These are phyloP conservation scores for Alternaria sp. DNA, from an alignment of 2,329 filamentous ascomycete genomes.

Conservation along the genomic window DNA sequence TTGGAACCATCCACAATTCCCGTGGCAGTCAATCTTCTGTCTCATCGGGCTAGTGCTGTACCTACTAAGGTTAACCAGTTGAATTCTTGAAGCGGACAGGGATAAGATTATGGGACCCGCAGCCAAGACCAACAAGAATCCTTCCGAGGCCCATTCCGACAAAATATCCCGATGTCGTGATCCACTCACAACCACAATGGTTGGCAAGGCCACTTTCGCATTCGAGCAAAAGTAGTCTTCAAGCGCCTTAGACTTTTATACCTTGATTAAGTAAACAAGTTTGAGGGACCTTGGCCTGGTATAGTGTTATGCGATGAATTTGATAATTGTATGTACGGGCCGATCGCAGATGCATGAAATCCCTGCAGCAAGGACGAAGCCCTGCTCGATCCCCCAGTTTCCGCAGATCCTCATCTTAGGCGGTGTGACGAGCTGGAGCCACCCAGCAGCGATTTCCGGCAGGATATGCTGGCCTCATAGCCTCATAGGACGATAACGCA, in stretches of 20 bases:
- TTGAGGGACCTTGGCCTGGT: not conserved
- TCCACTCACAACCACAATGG: not conserved
- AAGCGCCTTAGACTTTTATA: not conserved
- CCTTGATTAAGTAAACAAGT: not conserved
- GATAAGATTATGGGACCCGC: not conserved
- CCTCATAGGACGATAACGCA: not conserved
- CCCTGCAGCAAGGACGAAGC: not conserved
- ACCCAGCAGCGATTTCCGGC: not conserved
- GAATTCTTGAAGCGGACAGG: not conserved
- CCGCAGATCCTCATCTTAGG: not conserved
- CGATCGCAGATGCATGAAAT: not conserved
- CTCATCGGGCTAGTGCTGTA: not conserved
- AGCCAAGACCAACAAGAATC: not conserved
- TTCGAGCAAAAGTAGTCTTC: not conserved
- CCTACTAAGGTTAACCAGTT: not conserved
- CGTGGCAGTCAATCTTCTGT: not conserved
- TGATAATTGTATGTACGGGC: not conserved
- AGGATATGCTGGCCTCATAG: not conserved
- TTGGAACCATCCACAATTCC: not conserved
- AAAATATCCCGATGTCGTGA: not conserved
- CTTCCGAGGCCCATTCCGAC: not conserved
- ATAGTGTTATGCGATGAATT: not conserved
- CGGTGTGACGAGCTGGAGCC: not conserved
- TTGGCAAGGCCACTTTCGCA: not conserved
- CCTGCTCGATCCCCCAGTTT: not conserved